Evolutionary conservation across 225 moss, liverwort and hornwort genomes (phyloP).

Genomic region (Pseudoscleropodium purum): DNA sequence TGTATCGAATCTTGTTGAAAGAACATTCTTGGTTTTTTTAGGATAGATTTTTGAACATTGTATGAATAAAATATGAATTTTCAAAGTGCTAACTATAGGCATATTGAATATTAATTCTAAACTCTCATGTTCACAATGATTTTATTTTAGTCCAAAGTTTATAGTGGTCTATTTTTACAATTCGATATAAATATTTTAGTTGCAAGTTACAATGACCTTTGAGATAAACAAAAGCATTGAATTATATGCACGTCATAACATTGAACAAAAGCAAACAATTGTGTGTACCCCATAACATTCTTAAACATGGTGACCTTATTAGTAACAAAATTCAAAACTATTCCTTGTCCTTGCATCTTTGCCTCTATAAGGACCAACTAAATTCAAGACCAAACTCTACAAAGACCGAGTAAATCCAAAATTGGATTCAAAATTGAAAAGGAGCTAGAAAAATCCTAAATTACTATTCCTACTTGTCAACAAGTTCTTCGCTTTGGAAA

Average conservation of each 20-base stretch:
- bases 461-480: neutral
- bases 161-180: neutral
- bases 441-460: neutral
- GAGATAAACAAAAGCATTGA: neutral
- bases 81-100: neutral
- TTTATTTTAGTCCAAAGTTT: neutral
- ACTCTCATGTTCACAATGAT: accelerated
- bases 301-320: neutral
- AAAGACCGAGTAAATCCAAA: neutral
- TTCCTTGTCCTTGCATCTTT: neutral
- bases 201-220: neutral
- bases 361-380: neutral
- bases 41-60: neutral
- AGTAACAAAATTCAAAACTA: neutral
- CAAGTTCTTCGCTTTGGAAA: neutral
- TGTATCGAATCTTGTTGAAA: neutral
- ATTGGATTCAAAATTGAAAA: neutral
- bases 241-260: too few species aligned
- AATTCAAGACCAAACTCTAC: neutral
- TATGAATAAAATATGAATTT: neutral
- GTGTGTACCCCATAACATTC: neutral
- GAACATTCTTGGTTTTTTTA: accelerated
- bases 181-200: neutral
- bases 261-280: neutral
- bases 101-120: neutral